Evolutionary conservation across 495 filamentous ascomycete species (phyloP), one percentile per base, ranked within the genome.

Genomic region (Xylaria cubensis): DNA sequence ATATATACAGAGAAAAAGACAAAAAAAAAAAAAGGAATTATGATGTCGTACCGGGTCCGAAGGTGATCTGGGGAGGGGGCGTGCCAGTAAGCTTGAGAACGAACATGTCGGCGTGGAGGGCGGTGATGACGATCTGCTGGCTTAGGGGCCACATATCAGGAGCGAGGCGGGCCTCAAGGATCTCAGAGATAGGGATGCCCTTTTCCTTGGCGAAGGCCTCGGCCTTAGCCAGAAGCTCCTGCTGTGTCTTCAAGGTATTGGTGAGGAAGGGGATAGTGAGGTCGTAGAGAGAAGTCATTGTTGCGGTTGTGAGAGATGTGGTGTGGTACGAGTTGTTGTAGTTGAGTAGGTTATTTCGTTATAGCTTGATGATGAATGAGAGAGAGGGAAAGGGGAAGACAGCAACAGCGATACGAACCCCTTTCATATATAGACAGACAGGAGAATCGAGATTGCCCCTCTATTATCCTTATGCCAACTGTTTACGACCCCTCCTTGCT

Each of bases 81-180:
- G 12, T 50, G 29, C 70, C 70, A 2, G 63, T 61, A 53, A 67
- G 24, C 70, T 72, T 59, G 1, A 4, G 2, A 19, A 72, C 51
- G 63, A 19, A 29, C 65, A 10, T 79, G 79, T 34, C 83, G 58
- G 32, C 2, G 58, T 65, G 70, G 0, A 78, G 72, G 53, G 76
- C 76, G 51, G 73, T 75, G 69, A 79, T 76, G 17, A 81, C 76
- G 74, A 89, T 70, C 69, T 90, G 88, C 76, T 80, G 83, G 59
- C 79, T 71, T 26, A 89, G 73, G 34, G 84, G 78, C 58, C 80
- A 79, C 88, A 89, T 88, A 80, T 88, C 87, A 4, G 77, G 74
- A 71, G 46, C 50, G 8, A 86, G 76, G 3, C 78, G 76, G 29
- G 76, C 58, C 0, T 61, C 24, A 55, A 81, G 48, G 50, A 81